phyloP scores from a whole-genome alignment of 495 filamentous ascomycete species.

The Hypoxylon trugodes region DNA sequence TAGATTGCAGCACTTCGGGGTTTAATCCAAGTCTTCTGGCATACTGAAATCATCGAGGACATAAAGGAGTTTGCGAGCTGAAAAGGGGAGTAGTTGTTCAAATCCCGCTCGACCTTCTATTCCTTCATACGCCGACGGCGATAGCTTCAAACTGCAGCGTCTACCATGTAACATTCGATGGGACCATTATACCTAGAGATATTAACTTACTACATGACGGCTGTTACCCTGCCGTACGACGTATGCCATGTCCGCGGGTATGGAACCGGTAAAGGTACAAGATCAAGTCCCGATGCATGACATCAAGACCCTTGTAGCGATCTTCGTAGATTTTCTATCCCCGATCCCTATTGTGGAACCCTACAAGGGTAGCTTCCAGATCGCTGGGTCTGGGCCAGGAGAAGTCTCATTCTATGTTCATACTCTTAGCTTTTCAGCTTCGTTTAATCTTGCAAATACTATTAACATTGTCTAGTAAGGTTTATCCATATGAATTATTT shows the following conservation, averaged over 20 bases:
- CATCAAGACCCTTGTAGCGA: slow-evolving; percentile 30
- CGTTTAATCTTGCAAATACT: too few relatives aligned
- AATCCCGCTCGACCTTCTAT: neutral
- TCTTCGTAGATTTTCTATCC: slow-evolving; percentile 31
- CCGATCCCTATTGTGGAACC: slow-evolving; percentile 28
- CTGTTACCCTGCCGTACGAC: neutral
- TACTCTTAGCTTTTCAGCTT: neutral
- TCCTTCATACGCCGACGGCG: too few relatives aligned
- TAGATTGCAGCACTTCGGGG: neutral
- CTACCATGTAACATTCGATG: too few relatives aligned
- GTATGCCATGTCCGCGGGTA: too few relatives aligned
- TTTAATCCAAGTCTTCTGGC: neutral
- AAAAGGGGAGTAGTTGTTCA: neutral
- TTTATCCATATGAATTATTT: too few relatives aligned
- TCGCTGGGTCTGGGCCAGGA: slow-evolving; percentile 9
- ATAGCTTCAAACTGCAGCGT: too few relatives aligned
- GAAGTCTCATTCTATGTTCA: neutral
- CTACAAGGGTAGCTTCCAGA: slow-evolving; percentile 2
- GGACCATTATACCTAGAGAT: too few relatives aligned
- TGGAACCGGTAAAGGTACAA: slow-evolving; percentile 8
- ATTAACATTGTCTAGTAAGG: too few relatives aligned
- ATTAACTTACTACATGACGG: neutral
- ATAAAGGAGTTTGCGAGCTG: neutral
- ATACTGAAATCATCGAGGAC: slow-evolving; percentile 3
- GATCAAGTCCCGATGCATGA: slow-evolving; percentile 26